Conservation (phyloP, 768 basidiomycete species). For the Dioszegia crocea region DNA sequence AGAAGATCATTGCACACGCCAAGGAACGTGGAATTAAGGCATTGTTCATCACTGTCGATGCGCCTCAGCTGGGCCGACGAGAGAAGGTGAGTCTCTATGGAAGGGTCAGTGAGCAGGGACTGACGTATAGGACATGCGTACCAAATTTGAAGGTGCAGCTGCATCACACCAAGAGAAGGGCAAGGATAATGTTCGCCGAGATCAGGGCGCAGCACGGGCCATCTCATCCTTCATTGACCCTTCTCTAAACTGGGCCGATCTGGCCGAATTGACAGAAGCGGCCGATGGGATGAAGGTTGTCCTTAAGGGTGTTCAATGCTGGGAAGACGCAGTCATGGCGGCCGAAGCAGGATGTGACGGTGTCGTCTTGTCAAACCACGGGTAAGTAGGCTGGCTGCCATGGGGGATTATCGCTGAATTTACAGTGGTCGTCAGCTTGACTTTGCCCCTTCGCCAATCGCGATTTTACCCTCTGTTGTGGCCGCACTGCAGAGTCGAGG, state of each 20-base stretch:
- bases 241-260: conserved; percentile 75
- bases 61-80: conserved; percentile 87
- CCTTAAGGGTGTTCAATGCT: conserved; percentile 81
- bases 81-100: conserved; percentile 61
- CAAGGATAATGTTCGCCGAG: conserved; percentile 62
- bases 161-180: conserved; percentile 46
- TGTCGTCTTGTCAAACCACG: conserved; percentile 42
- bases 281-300: conserved; percentile 77
- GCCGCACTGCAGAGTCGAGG: conserved; percentile 64
- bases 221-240: conserved; percentile 98
- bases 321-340: conserved; percentile 84
- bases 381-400: conserved; percentile 13
- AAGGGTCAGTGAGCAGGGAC: neutral
- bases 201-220: conserved; percentile 88
- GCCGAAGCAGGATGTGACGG: conserved; percentile 55
- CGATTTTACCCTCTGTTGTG: conserved; percentile 83
- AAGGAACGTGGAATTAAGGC: conserved; percentile 85
- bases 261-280: conserved; percentile 70
- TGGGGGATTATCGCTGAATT: neutral
- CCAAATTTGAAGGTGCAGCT: conserved; percentile 84
- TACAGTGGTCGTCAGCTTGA: conserved; percentile 32
- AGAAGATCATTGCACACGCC: conserved; percentile 81
- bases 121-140: conserved; percentile 72
- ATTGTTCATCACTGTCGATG: conserved; percentile 95
- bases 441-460: conserved; percentile 74